Base-by-base conservation (phyloP, 2,329 filamentous ascomycete genomes). In the Tolypocladium ovalisporum region DNA sequence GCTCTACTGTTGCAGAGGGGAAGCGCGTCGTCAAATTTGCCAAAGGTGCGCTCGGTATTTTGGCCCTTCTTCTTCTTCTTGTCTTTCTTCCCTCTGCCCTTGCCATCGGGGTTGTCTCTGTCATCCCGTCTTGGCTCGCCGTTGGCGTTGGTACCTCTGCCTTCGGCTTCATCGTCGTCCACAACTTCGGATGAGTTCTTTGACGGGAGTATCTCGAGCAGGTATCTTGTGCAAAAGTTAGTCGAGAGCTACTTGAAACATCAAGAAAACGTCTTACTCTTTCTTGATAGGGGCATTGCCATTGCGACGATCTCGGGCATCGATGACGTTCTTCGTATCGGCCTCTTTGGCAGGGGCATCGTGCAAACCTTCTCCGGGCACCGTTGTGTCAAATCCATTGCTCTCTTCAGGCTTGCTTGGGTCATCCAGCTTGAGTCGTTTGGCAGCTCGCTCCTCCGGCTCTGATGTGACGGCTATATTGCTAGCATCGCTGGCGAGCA, bases 11-110 rank as follows among this genome's bases (percentile, higher is more conserved):
- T 83, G 73, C 93, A 97, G 10, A 97, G 81, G 44, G 83, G 83
- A 57, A 92, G 79, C 35, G 82, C 82, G 68, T 97, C 93, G 60
- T 84, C 81, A 47, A 90, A 94, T 61, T 79, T 84, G 54, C 91
- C 91, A 69, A 94, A 97, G 49, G 82, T 82, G 58, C 93, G 87
- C 63, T 84, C 84, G 62, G 86, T 91, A 72, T 97, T 97, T 72
- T 96, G 91, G 15, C 76, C 76, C 63, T 74, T 76, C 32, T 81
- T 78, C 67, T 81, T 83, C 67, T 81, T 83, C 63, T 77, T 78
- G 56, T 69, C 69, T 57, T 71, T 76, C 68, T 76, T 77, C 49
- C 70, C 70, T 63, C 74, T 74, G 36, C 65, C 70, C 64, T 68
- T 70, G 68, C 55, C 59, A 47, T 65, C 62, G 22, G 61, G n/a